These are phyloP conservation scores for Calonectria multiphialidica DNA, from an alignment of 2,329 filamentous ascomycete genomes.

Conservation along the genomic window DNA sequence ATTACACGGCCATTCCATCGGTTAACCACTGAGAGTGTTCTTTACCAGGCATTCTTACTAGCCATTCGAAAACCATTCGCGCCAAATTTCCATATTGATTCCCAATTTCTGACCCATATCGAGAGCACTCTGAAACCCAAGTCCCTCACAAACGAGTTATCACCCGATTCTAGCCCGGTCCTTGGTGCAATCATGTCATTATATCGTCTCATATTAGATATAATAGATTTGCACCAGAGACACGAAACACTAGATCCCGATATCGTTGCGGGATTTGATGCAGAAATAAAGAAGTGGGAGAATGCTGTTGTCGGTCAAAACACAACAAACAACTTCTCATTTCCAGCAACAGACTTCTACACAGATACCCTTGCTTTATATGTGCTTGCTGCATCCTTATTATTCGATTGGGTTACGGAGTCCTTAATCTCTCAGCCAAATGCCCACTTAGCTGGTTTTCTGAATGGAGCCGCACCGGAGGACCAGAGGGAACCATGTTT, in stretches of 20 bases:
- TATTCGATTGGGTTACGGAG: slow-evolving; percentile 14
- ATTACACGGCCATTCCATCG: slow-evolving; percentile 18
- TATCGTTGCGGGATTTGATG: background rate
- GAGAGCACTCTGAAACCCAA: slow-evolving; percentile 2
- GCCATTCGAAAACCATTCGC: slow-evolving; percentile 16
- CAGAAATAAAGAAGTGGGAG: slow-evolving; percentile 14
- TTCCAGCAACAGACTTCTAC: background rate
- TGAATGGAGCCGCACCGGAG: no score
- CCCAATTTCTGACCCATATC: slow-evolving; percentile 7
- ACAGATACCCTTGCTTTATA: background rate
- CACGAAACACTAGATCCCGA: background rate
- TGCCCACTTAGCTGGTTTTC: no score
- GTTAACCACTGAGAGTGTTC: slow-evolving; percentile 23
- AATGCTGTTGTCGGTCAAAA: background rate
- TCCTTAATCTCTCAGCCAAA: background rate
- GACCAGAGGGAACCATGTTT: background rate
- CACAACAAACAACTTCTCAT: background rate
- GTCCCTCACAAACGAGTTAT: background rate
- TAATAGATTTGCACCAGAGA: background rate
- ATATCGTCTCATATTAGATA: slow-evolving; percentile 15
- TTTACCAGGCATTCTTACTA: slow-evolving; percentile 25
- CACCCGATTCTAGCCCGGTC: background rate
- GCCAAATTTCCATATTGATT: slow-evolving; percentile 20
- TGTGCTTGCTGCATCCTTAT: slow-evolving; percentile 13
- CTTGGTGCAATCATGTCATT: background rate